phyloP scores from a whole-genome alignment of 306 rosid genomes.

The Dicorynia guianensis region DNA sequence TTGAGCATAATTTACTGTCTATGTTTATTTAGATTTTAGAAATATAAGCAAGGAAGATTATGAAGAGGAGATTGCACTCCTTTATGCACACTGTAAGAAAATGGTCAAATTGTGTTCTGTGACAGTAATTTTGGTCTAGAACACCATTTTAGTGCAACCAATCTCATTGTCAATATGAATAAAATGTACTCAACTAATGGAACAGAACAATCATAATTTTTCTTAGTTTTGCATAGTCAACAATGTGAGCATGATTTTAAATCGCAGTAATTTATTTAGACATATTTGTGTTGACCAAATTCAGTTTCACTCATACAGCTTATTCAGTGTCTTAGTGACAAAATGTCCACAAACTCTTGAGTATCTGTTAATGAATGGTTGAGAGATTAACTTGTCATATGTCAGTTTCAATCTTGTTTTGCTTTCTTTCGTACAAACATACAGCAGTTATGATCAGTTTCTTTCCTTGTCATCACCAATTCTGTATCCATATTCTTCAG shows the following conservation, averaged over 20 bases:
- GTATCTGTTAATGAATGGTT: not conserved
- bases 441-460: not conserved
- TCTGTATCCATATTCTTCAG: conserved; percentile 43
- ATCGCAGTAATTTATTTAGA: not conserved
- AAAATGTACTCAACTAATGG: not conserved
- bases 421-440: not conserved
- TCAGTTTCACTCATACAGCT: not conserved
- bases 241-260: not conserved
- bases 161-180: not conserved
- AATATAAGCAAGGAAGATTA: no score
- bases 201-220: not conserved
- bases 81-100: no score
- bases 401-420: conserved; percentile 5
- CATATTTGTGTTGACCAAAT: not conserved
- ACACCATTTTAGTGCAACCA: not conserved
- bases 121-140: not conserved
- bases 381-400: not conserved
- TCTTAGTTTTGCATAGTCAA: not conserved
- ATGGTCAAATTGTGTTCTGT: no score
- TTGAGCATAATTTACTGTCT: no score
- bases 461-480: not conserved
- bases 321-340: not conserved
- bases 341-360: not conserved
- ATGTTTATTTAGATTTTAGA: no score
- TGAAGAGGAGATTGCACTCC: no score